Base-by-base conservation (phyloP, 257 asterid genomes). In the Coffea canephora region DNA sequence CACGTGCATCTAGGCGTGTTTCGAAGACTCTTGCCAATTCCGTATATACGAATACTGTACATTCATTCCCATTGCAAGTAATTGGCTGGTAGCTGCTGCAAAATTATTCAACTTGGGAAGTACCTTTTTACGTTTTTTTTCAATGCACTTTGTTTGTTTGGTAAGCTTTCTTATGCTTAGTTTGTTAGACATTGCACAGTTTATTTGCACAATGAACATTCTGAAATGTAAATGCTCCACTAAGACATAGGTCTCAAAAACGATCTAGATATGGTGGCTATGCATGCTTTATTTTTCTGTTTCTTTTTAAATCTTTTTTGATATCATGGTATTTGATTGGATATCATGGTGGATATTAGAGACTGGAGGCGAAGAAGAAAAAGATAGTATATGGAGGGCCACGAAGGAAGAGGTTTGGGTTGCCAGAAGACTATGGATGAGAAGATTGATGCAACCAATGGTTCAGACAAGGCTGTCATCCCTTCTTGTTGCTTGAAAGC, bases 401-500 rank as follows among this genome's bases (percentile, higher is more conserved):
- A 76, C 83, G 89, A 82, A 85, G 97, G 87, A 94, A 90, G 84
- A 87, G 95, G 91, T 87, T 88, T 89, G 93, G 97, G 75, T 85
- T 86, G 90, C 94, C 94, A 77, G 97, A 90, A 72, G 97, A 90
- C 86, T 89, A 86, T 85, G 91, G 93, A 76, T 92, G 97, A 95
- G 97, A 94, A 85, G 95, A 96, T 83, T 95, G 91, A 80, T 90
- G 79, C 82, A 72, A 78, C 49, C 82, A 89, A 82, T 86, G 89
- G 91, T 77, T 83, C 86, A 34, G 80, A 79, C 54, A 82, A 84
- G 83, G 85, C 79, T 77, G 81, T 41, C 84, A 79, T 94, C 78
- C 99, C 98, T 39, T 87, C 97, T 74, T 96, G 99, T 86, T 96
- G 99, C 85, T 85, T 92, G 91, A 96, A 94, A 84, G 95, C 97